These are phyloP conservation scores for Phycomyces blakesleeanus DNA, from an alignment of 192 early-diverging fungal species.

Conservation along the genomic window DNA sequence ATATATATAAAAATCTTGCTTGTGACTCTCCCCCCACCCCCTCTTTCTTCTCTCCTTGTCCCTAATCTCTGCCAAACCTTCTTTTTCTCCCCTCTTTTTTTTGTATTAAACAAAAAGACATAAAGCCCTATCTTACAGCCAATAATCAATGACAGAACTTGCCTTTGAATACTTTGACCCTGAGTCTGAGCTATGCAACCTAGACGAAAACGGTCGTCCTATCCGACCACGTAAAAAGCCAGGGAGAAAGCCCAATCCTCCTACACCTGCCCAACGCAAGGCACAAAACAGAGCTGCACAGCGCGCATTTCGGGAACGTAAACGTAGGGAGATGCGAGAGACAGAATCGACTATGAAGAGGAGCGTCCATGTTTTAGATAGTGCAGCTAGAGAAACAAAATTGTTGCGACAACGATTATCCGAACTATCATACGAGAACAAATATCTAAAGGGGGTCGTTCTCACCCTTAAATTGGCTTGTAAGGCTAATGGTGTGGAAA, in stretches of 20 bases:
- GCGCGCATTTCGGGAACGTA: slow-evolving; percentile 83
- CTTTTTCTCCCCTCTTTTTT: too few species aligned
- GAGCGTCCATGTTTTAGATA: slow-evolving; percentile 55
- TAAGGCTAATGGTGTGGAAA: slow-evolving; percentile 19
- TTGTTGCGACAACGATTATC: slow-evolving; percentile 40
- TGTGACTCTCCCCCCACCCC: too few species aligned
- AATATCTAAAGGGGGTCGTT: slow-evolving; percentile 46
- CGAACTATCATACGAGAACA: slow-evolving; percentile 42
- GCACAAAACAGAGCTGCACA: slow-evolving; percentile 90
- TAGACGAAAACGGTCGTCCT: slow-evolving; percentile 25
- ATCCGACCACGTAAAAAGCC: slow-evolving; percentile 52
- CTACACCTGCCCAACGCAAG: slow-evolving; percentile 54
- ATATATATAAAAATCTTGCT: too few species aligned
- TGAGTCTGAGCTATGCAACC: slow-evolving; percentile 16
- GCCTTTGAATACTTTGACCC: slow-evolving; percentile 33
- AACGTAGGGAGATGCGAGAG: slow-evolving; percentile 70
- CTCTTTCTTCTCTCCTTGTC: too few species aligned
- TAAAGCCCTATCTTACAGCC: too few species aligned
- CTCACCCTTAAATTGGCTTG: slow-evolving; percentile 36
- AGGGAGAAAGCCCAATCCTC: slow-evolving; percentile 59
- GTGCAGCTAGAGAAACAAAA: slow-evolving; percentile 37
- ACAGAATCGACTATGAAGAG: slow-evolving; percentile 71
- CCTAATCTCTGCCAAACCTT: too few species aligned
- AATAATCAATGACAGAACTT: not conserved
- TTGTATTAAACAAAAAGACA: too few species aligned